Percentiles rank a stretch among this genome's conserved stretches.
These are phyloP conservation scores for Eucalyptus guilfoylei DNA, from an alignment of 345 rosid species.

Conservation along the genomic window DNA sequence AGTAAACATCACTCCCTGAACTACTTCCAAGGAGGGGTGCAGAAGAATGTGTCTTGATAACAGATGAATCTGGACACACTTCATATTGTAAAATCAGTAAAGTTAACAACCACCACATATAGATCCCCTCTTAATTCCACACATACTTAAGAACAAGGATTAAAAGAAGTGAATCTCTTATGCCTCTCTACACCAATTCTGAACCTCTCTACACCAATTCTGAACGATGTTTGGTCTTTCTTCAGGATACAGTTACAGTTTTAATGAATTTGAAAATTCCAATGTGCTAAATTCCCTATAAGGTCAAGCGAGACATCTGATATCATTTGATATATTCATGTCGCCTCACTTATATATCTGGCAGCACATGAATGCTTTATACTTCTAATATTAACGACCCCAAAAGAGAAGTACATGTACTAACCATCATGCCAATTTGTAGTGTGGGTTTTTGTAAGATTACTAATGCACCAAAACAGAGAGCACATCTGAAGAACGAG, in stretches of 20 bases:
- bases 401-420: not conserved
- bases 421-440: not conserved
- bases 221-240: not conserved
- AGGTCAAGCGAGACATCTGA: not conserved
- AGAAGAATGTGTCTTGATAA: slow-evolving; percentile 41
- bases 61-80: slow-evolving; percentile 37
- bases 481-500: not conserved
- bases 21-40: slow-evolving; percentile 58
- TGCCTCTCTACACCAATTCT: not conserved
- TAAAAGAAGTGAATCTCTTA: not conserved
- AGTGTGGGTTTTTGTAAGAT: not conserved
- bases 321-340: not conserved
- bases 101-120: not conserved
- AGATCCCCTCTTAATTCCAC: not conserved
- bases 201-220: not conserved
- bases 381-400: not conserved
- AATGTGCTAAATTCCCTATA: not conserved
- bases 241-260: not conserved
- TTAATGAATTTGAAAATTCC: not conserved
- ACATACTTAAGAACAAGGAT: not conserved
- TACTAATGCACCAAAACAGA: not conserved
- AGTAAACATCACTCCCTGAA: slow-evolving; percentile 37
- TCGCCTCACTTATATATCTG: not conserved
- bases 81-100: not conserved
- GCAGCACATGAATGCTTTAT: not conserved